phyloP scores from a whole-genome alignment of 331 rosid genomes.

The Cydonia oblonga region DNA sequence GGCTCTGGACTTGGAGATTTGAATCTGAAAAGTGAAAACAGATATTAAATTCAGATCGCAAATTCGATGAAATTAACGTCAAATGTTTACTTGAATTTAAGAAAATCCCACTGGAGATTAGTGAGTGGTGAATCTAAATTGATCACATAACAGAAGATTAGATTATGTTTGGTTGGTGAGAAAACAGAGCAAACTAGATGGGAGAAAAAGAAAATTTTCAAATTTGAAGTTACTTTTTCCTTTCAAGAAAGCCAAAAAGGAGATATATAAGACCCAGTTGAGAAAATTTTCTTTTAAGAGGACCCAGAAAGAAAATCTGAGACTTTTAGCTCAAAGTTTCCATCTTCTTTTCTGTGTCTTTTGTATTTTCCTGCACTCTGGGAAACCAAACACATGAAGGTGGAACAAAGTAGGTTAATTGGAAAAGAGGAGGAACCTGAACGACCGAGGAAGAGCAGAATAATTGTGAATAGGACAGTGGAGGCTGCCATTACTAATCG shows the following conservation, averaged over 20 bases:
- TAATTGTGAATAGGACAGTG: slow-evolving; percentile 24
- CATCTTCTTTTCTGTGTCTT: neutral
- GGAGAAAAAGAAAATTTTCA: neutral
- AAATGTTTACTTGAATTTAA: neutral
- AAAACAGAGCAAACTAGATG: slow-evolving; percentile 5
- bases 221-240: too few relatives aligned
- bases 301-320: neutral
- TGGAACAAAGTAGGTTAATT: neutral
- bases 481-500: slow-evolving; percentile 30
- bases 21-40: slow-evolving; percentile 35
- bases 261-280: neutral
- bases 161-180: neutral
- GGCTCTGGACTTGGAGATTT: slow-evolving; percentile 22
- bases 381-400: slow-evolving; percentile 11
- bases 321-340: neutral
- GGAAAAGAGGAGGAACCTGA: slow-evolving; percentile 32
- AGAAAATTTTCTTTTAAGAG: neutral
- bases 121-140: neutral
- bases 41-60: neutral
- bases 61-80: neutral
- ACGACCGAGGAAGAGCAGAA: slow-evolving; percentile 35
- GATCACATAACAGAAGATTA: neutral
- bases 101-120: neutral
- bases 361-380: neutral
- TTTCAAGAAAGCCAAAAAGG: neutral